These are phyloP conservation scores for Baudoinia panamericana DNA, from an alignment of 495 filamentous ascomycete species.

Conservation along the genomic window DNA sequence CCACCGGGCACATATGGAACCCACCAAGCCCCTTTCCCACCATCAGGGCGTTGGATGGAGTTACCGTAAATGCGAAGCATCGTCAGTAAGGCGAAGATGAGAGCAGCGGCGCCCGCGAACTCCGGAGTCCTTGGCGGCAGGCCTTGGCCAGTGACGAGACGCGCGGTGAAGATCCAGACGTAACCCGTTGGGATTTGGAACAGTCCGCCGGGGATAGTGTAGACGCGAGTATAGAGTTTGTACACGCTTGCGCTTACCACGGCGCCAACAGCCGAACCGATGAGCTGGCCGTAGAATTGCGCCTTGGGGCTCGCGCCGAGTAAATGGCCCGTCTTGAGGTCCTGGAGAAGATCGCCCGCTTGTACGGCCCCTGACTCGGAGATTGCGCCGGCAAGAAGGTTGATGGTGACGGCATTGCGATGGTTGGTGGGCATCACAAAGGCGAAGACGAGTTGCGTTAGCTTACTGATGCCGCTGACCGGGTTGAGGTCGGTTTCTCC, in stretches of 20 bases:
- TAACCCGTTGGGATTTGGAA: slow-evolving; percentile 92
- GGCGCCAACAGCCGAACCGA: slow-evolving; percentile 79
- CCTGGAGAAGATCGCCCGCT: slow-evolving; percentile 96
- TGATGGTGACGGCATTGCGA: slow-evolving; percentile 75
- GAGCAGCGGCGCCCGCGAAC: slow-evolving; percentile 56
- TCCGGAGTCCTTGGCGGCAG: slow-evolving; percentile 69
- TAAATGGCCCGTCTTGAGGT: slow-evolving; percentile 92
- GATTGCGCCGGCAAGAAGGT: slow-evolving; percentile 87
- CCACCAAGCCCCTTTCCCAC: slow-evolving; percentile 39
- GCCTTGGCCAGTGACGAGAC: slow-evolving; percentile 86
- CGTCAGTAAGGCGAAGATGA: slow-evolving; percentile 58
- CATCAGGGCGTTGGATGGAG: slow-evolving; percentile 23
- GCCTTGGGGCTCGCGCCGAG: slow-evolving; percentile 84
- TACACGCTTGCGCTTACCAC: slow-evolving; percentile 80
- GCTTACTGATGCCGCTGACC: slow-evolving; percentile 89
- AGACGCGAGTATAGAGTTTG: slow-evolving; percentile 79
- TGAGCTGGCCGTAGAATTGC: slow-evolving; percentile 92
- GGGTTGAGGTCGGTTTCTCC: slow-evolving; percentile 97
- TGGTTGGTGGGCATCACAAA: slow-evolving; percentile 67
- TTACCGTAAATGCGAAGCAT: slow-evolving; percentile 47
- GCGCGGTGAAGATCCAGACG: slow-evolving; percentile 93
- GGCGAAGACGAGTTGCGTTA: slow-evolving; percentile 89
- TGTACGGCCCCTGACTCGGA: slow-evolving; percentile 79
- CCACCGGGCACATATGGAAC: slow-evolving; percentile 66
- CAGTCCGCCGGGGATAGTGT: slow-evolving; percentile 69